These are phyloP conservation scores for Entomortierella lignicola DNA, from an alignment of 192 early-diverging fungal genomes.

Conservation along the genomic window DNA sequence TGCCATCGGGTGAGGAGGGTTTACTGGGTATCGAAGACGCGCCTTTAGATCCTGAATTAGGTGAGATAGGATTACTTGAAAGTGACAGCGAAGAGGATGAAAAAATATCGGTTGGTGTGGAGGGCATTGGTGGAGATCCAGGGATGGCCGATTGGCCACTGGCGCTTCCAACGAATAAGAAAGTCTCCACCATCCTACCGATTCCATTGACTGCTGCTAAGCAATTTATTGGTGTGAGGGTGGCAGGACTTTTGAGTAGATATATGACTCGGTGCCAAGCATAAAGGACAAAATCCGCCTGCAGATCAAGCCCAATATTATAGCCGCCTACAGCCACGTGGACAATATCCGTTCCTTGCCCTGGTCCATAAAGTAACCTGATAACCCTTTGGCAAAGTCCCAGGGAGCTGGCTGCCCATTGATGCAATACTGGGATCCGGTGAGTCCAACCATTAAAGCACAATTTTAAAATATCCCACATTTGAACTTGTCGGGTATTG, in stretches of 20 bases:
- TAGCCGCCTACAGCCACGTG: conserved; percentile 63
- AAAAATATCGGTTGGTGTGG: conserved; percentile 44
- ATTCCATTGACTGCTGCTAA: conserved; percentile 65
- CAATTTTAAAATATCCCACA: conserved; percentile 84
- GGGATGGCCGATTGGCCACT: conserved; percentile 17
- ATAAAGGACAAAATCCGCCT: conserved; percentile 72
- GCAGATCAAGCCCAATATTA: conserved; percentile 71
- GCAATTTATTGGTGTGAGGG: conserved; percentile 63
- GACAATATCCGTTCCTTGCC: conserved; percentile 70
- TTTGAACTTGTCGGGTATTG: conserved; percentile 68
- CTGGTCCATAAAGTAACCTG: conserved; percentile 73
- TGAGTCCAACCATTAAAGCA: conserved; percentile 80
- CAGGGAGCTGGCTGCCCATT: conserved; percentile 81
- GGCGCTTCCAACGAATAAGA: conserved; percentile 44
- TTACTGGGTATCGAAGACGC: conserved; percentile 9
- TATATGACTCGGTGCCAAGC: conserved; percentile 81
- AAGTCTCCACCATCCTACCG: conserved; percentile 66
- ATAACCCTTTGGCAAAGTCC: conserved; percentile 77
- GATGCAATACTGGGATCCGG: conserved; percentile 72
- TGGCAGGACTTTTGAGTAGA: conserved; percentile 64
- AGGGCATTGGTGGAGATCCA: conserved; percentile 26
- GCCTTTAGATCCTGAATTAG: conserved; percentile 3
- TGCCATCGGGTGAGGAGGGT: conserved; percentile 69
- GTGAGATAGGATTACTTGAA: conserved; percentile 14
- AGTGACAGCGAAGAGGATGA: conserved; percentile 37